phyloP scores from a whole-genome alignment of 2,329 filamentous ascomycete genomes.

The Stagonosporopsis chrysanthemi region DNA sequence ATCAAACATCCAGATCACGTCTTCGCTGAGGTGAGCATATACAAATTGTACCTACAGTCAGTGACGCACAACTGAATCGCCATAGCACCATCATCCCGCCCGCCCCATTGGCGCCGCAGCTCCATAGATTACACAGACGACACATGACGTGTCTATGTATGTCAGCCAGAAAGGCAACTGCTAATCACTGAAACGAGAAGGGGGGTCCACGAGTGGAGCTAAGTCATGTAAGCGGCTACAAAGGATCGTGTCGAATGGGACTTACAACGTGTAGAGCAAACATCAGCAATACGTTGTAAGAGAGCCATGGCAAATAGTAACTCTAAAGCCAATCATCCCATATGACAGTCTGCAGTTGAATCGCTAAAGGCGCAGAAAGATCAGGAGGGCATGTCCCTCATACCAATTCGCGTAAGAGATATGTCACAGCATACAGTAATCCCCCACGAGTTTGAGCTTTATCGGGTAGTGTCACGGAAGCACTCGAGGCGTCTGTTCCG shows the following conservation, averaged over 20 bases:
- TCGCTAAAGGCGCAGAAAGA: not conserved
- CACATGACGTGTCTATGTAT: conserved; percentile 9
- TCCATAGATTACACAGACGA: conserved; percentile 1
- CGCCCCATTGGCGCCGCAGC: conserved; percentile 1
- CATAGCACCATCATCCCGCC: not conserved
- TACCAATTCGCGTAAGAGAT: not conserved
- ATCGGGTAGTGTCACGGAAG: not conserved
- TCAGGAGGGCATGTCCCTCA: not conserved
- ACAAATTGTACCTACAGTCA: conserved; percentile 1
- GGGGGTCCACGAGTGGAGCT: not conserved
- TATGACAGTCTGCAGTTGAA: no score
- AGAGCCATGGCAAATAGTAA: no score
- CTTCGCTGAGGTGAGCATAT: conserved; percentile 3
- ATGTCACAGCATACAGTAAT: not conserved
- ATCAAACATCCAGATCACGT: not conserved
- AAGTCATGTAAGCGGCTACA: conserved; percentile 5
- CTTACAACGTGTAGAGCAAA: not conserved
- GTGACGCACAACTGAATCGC: not conserved
- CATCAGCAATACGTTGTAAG: not conserved
- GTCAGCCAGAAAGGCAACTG: conserved; percentile 6
- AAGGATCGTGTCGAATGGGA: not conserved
- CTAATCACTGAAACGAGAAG: not conserved
- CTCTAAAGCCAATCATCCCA: no score
- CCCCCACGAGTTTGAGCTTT: not conserved
- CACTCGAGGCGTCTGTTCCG: not conserved